A percentile compares a stretch with the other conserved stretches of the same genome.
phyloP scores from a whole-genome alignment of 2,329 filamentous ascomycete species.

The Fusarium pseudocircinatum region DNA sequence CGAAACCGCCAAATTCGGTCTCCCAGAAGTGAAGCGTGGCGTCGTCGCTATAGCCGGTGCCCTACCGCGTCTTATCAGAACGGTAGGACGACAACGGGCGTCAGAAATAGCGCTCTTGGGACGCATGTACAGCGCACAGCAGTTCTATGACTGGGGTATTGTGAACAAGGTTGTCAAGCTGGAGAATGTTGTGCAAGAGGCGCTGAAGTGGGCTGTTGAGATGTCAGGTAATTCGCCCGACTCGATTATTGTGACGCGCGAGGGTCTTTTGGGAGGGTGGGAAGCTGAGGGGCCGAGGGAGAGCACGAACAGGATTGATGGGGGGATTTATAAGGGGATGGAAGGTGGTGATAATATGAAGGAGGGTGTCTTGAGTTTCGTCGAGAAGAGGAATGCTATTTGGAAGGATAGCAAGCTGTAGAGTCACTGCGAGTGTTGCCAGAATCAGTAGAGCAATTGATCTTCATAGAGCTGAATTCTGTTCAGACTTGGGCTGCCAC shows the following conservation, averaged over 20 bases:
- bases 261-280: constrained; percentile 78
- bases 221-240: constrained; percentile 78
- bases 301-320: constrained; percentile 65
- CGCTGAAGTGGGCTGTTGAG: constrained; percentile 67
- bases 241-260: constrained; percentile 76
- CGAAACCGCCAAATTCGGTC: constrained; percentile 64
- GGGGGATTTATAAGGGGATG: constrained; percentile 68
- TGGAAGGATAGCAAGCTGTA: constrained; percentile 74
- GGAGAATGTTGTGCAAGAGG: constrained; percentile 62
- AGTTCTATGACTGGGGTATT: constrained; percentile 73
- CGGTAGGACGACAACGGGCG: constrained; percentile 72
- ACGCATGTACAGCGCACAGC: constrained; percentile 64
- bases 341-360: constrained; percentile 76
- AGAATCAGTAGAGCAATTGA: neutral
- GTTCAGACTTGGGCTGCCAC: constrained; percentile 6
- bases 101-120: constrained; percentile 77
- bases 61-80: constrained; percentile 70
- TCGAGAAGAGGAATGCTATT: constrained; percentile 75
- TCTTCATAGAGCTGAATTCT: neutral
- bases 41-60: constrained; percentile 76
- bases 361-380: constrained; percentile 79
- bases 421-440: neutral
- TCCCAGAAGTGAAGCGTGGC: constrained; percentile 76
- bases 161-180: constrained; percentile 67
- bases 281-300: constrained; percentile 72